Base-by-base conservation (phyloP, 495 filamentous ascomycete species). In the Schizothecium vesticola region DNA sequence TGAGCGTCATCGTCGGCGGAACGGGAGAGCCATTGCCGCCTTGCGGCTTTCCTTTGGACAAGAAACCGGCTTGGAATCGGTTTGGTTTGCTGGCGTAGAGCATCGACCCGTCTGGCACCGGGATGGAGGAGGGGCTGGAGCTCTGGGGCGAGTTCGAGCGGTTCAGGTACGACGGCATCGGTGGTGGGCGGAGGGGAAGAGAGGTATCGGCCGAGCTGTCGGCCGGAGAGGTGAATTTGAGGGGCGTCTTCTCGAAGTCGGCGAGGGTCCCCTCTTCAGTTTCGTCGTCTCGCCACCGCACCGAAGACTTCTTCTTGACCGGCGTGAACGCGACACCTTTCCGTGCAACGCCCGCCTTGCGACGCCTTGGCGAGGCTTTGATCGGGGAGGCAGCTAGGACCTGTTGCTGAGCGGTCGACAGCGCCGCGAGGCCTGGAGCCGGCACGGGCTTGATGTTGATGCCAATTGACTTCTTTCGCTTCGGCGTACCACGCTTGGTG, bases 261-360 rank as follows among this genome's bases (percentile, higher is more conserved):
- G 92, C 91, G 29, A 97, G 80, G 31, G 89, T 85, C 11, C 92
- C 92, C 21, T 86, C 81, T 73, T 97, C 90, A 28, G 88, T 86
- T 63, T 91, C 91, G 72, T 98, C 95, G 74, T 99, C 95, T 59
- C 91, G 89, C 96, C 96, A 99, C 64, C 93, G 85, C 16, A 99
- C 95, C 51, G 85, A 87, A 72, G 92, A 84, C 81, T 96, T 91
- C 81, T 95, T 95, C 82, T 92, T 94, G 0, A 75, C 74, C 0
- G 92, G 92, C 3, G 92, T 91, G 74, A 97, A 96, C 29, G 88
- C 86, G 59, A 96, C 85, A 13, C 87, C 87, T 79, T 97, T 99
- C 71, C 90, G 90, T 19, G 84, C 84, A 51, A 85, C 80, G 23
- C 86, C 81, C 61, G 82, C 80, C 77, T 92, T 95, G 63, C 92